Base-by-base conservation (phyloP, 257 asterid species). In the Solanum sitiens region DNA sequence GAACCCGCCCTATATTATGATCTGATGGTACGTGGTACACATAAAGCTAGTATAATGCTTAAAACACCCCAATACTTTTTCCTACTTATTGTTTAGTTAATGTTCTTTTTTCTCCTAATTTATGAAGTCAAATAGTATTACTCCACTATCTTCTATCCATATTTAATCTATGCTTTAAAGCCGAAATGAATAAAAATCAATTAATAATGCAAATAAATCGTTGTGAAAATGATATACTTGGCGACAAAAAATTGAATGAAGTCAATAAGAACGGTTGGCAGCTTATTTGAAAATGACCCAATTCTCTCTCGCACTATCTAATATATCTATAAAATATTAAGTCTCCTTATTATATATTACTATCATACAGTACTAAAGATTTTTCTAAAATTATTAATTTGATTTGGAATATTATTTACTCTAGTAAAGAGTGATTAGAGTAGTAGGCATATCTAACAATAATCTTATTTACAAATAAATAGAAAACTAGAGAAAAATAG, bases 251-350 rank as follows among this genome's bases (percentile, higher is more conserved):
- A 44, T 44, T 25, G 40, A 67, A n/a, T 86, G 37, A 32, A 83
- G 83, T 87, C 89, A 87, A 53, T 12, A 82, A 20, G 32, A 72
- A 33, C 84, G 33, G 45, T 87, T 83, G 87, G 73, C 84, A 87
- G 53, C 77, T 83, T 83, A 87, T 11, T 39, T 47, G 87, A 84
- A 87, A 83, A 53, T 18, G 75, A 37, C 77, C 32, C 72, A 15
- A 35, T 83, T 53, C 47, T 32, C 45, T 18, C 63, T 25, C 2
- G 15, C 74, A 87, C 87, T 87, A 76, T 86, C 77, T n/a, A 44
- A 61, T 61, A 15, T 61, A 61, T 21, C 12, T 59, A 59, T 59
- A 27, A 68, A 27, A 68, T 68, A 68, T 68, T 30, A 8, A 32
- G 42, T 71, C 25, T 33, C 15, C 35, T 33, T 33, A 33, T 16